A percentile compares a stretch with the other conserved stretches of the same genome.
Evolutionary conservation across 441 rosid genomes (phyloP).

Genomic region (Adansonia grandidieri): DNA sequence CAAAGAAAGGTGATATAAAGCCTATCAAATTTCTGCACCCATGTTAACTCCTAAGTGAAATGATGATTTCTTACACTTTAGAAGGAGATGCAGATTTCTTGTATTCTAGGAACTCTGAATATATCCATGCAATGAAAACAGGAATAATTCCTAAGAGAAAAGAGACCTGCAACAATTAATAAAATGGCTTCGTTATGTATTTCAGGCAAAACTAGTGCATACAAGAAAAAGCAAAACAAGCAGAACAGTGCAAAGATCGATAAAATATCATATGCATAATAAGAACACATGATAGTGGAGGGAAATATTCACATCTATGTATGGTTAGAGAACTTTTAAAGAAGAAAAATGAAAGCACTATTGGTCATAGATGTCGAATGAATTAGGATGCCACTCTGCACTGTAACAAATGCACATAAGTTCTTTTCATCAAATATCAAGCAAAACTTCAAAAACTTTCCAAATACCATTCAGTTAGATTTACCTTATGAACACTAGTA

Average conservation of each 20-base stretch:
- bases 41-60: background rate
- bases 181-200: conserved; percentile 24
- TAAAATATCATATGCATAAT: background rate
- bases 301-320: background rate
- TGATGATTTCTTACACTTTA: conserved; percentile 70
- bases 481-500: conserved; percentile 3
- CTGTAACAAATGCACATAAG: background rate
- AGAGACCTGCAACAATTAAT: conserved; percentile 64
- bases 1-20: conserved; percentile 3
- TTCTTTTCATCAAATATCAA: background rate
- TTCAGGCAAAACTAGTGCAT: background rate
- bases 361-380: background rate
- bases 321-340: background rate
- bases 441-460: conserved; percentile 5
- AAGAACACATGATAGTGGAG: background rate
- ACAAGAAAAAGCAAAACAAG: conserved; percentile 1
- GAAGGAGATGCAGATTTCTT: conserved; percentile 61
- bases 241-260: background rate
- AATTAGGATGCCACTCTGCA: background rate
- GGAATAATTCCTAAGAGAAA: conserved; percentile 89
- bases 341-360: background rate
- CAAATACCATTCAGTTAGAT: background rate
- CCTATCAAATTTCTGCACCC: conserved; percentile 12
- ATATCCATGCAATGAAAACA: conserved; percentile 80
- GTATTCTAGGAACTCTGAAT: conserved; percentile 78